Evolutionary conservation across 73 alveolate species (phyloP).

Genomic region (Vitrella brassicaformis): DNA sequence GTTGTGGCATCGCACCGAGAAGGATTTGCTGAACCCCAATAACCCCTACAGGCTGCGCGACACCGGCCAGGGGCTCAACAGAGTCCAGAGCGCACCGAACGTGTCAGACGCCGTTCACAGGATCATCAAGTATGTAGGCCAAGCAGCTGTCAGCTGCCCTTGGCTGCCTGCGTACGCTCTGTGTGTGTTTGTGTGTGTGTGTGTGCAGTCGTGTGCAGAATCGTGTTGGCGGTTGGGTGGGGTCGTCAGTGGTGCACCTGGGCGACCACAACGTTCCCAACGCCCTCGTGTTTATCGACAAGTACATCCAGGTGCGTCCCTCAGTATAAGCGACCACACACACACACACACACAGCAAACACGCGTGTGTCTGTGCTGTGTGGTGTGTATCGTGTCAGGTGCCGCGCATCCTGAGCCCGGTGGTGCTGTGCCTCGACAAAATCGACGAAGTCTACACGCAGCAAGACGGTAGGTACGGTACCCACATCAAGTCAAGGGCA

Average conservation of each 20-base stretch:
- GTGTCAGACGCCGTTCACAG: background rate
- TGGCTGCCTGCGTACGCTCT: too few relatives aligned
- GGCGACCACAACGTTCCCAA: constrained; percentile 42
- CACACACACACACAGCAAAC: background rate
- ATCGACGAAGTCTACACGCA: background rate
- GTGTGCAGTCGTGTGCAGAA: background rate
- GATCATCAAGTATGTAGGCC: background rate
- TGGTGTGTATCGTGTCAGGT: constrained; percentile 1
- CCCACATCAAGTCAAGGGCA: too few relatives aligned
- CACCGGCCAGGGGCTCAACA: constrained; percentile 31
- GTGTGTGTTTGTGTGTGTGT: too few relatives aligned
- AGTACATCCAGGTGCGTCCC: constrained; percentile 31
- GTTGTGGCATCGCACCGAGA: background rate
- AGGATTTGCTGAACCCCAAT: constrained; percentile 21
- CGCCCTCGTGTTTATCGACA: constrained; percentile 36
- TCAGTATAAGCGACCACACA: background rate
- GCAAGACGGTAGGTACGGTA: too few relatives aligned
- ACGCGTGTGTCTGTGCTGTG: background rate
- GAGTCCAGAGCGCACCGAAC: background rate
- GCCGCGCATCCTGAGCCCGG: constrained; percentile 30
- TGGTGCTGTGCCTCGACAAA: constrained; percentile 1
- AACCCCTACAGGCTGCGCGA: constrained; percentile 25
- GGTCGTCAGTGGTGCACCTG: constrained; percentile 13
- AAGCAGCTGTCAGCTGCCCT: too few relatives aligned
- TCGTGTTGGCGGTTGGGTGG: constrained; percentile 19